These are phyloP conservation scores for Chaetomiaceae sp. DNA, from an alignment of 2,329 filamentous ascomycete species.

Conservation along the genomic window DNA sequence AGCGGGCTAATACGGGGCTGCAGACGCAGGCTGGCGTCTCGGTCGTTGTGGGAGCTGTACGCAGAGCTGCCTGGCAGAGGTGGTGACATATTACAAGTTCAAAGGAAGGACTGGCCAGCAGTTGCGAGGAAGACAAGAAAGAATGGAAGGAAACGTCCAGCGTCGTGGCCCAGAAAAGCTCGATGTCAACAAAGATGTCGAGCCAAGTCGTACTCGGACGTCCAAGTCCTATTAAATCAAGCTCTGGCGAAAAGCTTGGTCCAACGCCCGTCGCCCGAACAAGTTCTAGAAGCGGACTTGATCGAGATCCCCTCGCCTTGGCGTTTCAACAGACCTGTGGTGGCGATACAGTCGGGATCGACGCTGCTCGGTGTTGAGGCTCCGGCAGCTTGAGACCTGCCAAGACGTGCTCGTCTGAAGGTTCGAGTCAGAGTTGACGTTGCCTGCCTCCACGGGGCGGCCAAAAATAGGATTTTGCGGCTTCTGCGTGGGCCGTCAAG, in stretches of 20 bases:
- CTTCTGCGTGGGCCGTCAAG: too few species aligned
- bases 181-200: neutral
- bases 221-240: neutral
- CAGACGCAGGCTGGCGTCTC: neutral
- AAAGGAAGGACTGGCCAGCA: neutral
- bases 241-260: neutral
- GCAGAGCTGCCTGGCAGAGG: neutral
- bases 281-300: neutral
- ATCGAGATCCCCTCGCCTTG: neutral
- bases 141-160: neutral
- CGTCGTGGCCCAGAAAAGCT: neutral
- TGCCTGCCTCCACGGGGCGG: neutral
- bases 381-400: neutral
- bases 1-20: neutral
- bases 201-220: too few species aligned
- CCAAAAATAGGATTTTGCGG: too few species aligned
- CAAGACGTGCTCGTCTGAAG: neutral
- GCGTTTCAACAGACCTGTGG: neutral
- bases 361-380: too few species aligned
- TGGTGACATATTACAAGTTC: neutral
- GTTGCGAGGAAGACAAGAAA: neutral
- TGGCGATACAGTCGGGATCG: too few species aligned
- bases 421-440: conserved; percentile 5
- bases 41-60: neutral
- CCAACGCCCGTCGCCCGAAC: neutral